Evolutionary conservation across 495 filamentous ascomycete species (phyloP).

Genomic region (Beverwykella pulmonaria): DNA sequence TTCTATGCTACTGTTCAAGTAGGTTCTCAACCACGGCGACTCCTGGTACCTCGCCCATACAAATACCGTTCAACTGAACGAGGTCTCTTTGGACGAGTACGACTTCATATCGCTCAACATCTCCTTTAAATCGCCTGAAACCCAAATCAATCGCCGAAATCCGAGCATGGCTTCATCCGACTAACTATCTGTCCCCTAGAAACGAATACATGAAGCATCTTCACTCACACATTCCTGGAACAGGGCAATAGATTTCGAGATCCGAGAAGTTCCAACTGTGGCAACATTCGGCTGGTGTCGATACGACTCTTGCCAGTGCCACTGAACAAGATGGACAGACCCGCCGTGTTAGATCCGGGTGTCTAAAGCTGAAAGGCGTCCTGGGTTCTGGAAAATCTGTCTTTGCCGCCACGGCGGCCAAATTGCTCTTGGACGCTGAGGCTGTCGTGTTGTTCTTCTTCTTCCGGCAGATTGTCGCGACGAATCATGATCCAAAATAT

Average conservation of each 20-base stretch:
- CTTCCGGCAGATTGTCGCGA: not conserved
- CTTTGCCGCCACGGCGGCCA: not conserved
- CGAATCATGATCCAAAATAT: not conserved
- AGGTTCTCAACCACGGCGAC: too few relatives aligned
- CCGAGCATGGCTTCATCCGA: not conserved
- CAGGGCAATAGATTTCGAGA: not conserved
- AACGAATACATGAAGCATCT: conserved; percentile 9
- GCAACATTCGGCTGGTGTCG: not conserved
- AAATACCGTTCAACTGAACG: too few relatives aligned
- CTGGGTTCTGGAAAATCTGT: conserved; percentile 4
- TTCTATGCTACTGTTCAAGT: too few relatives aligned
- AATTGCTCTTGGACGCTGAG: not conserved
- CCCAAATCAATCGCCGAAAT: not conserved
- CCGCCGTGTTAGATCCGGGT: not conserved
- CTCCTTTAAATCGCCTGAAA: too few relatives aligned
- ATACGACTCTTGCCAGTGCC: not conserved
- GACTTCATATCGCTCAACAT: too few relatives aligned
- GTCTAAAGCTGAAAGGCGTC: not conserved
- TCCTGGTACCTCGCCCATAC: too few relatives aligned
- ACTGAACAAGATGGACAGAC: not conserved
- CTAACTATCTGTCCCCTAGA: not conserved
- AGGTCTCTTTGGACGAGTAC: too few relatives aligned
- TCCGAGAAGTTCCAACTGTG: not conserved
- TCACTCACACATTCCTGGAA: not conserved
- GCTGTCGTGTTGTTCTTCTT: not conserved